These are phyloP conservation scores for Asterochloris sp. DNA, from an alignment of 139 green algal species.

Conservation along the genomic window DNA sequence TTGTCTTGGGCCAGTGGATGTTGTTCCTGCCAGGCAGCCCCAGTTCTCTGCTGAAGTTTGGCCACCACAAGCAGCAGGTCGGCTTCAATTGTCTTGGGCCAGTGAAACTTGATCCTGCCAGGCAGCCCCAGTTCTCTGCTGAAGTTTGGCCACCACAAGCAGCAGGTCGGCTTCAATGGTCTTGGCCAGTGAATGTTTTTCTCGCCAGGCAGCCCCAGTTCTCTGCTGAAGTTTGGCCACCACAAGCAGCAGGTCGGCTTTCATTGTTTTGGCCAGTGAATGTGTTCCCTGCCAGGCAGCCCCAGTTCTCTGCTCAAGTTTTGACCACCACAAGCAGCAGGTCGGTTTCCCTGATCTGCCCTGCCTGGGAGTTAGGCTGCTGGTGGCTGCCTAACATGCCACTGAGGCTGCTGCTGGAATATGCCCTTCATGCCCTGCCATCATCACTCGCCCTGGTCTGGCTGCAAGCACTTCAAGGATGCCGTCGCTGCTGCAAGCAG, in stretches of 20 bases:
- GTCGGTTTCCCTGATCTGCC: conserved; percentile 3
- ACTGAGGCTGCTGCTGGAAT: not conserved
- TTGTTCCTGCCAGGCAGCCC: not conserved
- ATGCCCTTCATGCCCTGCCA: not conserved
- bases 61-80: conserved; percentile 34
- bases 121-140: conserved; percentile 72
- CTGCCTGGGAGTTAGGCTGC: not conserved
- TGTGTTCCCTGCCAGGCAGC: conserved; percentile 54
- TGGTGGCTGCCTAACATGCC: not conserved
- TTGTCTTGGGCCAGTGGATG: not conserved
- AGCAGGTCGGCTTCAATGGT: conserved; percentile 21
- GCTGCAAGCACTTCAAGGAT: too few relatives aligned
- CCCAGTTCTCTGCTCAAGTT: conserved; percentile 67
- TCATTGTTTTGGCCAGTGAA: not conserved
- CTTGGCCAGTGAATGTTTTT: not conserved
- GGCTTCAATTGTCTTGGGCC: not conserved
- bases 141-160: conserved; percentile 39
- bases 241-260: conserved; percentile 29
- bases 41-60: conserved; percentile 44
- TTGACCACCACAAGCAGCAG: conserved; percentile 31
- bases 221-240: conserved; percentile 53
- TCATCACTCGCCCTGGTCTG: too few relatives aligned
- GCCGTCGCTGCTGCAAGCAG: too few relatives aligned
- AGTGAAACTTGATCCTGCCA: conserved; percentile 48
- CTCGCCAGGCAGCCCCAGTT: not conserved